Evolutionary conservation across 768 basidiomycete genomes (phyloP), one percentile per base, ranked within the genome.

Genomic region (Antrodiella citrinella): DNA sequence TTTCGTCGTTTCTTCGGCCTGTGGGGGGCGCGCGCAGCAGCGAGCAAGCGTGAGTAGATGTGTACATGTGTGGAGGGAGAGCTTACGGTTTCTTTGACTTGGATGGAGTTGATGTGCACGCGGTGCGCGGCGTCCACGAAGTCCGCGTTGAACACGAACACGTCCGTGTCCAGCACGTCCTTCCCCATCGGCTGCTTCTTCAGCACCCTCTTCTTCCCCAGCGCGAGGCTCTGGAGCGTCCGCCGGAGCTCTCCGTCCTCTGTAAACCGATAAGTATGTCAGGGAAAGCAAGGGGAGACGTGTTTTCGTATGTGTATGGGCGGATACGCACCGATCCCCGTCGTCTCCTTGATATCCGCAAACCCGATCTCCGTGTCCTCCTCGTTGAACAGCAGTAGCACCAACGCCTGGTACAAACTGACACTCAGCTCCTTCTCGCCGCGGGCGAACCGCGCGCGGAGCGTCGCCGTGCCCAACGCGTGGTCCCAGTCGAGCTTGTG

Each of bases 91-190:
- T 94, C 86, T 62, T 93, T 93, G 13, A 84, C 86, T 65, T 97
- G 96, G 45, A 99, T 95, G 19, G 93, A 89, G 61, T 93, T 95
- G 69, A 98, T 94, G 66, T 90, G 90, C 38, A 99, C 78, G 58
- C 84, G 89, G 30, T 81, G 67, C 39, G 80, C 75, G 4, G 84
- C 74, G 58, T 95, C 87, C 23, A 81, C 80, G 65, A 98, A 98
- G 7, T 80, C 80, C 24, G 76, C 69, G 63, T 97, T 96, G 71
- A 86, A 92, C 25, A 68, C 66, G 64, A 99, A 98, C 41, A 76
- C 62, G 59, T 98, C 96, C 1, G 64, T 69, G 26, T 84, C 79
- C 23, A 80, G 64, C 35, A 99, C 83, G 19, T 95, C 92, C 56
- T 76, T 80, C 4, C 91, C 88, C 0, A 65, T 63, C 0, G 95